These are phyloP conservation scores for Amanita polypyramis DNA, from an alignment of 768 basidiomycete genomes.

Conservation along the genomic window DNA sequence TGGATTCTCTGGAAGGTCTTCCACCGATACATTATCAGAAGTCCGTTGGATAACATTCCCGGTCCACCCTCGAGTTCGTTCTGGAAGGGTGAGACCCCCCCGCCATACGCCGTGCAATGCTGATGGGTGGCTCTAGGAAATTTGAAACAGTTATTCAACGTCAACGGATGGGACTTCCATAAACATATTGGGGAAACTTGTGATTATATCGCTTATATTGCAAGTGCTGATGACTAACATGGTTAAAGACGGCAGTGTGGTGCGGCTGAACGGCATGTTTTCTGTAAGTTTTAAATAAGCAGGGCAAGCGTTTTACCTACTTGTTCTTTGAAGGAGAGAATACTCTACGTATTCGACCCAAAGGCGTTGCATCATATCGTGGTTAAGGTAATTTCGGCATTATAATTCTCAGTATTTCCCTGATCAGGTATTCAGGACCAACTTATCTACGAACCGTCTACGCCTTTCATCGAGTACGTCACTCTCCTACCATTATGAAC, in stretches of 20 bases:
- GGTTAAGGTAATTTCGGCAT: slow-evolving; percentile 24
- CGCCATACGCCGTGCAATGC: neutral
- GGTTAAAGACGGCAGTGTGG: neutral
- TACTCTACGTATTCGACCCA: slow-evolving; percentile 33
- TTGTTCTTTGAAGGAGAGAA: slow-evolving; percentile 11
- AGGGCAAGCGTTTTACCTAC: neutral
- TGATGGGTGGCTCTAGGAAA: slow-evolving; percentile 16
- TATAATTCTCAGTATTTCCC: neutral
- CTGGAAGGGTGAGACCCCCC: slow-evolving; percentile 22
- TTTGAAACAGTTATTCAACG: slow-evolving; percentile 20
- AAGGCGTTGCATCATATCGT: slow-evolving; percentile 34
- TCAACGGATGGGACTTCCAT: slow-evolving; percentile 28
- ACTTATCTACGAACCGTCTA: slow-evolving; percentile 19
- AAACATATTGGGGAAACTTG: slow-evolving; percentile 22
- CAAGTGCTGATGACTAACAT: neutral
- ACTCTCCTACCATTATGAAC: neutral
- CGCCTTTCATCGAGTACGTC: slow-evolving; percentile 16
- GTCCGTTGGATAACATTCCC: slow-evolving; percentile 26
- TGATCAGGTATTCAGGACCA: slow-evolving; percentile 17
- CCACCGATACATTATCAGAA: slow-evolving; percentile 11
- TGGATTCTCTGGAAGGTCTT: slow-evolving; percentile 15
- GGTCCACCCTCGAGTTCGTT: slow-evolving; percentile 25
- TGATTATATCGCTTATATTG: slow-evolving; percentile 9
- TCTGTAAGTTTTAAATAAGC: neutral
- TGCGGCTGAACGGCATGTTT: neutral